Evolutionary conservation across 1,139 yeast species (phyloP), one percentile per base, ranked within the genome.

Genomic region (Tardiomyces digboiensis): DNA sequence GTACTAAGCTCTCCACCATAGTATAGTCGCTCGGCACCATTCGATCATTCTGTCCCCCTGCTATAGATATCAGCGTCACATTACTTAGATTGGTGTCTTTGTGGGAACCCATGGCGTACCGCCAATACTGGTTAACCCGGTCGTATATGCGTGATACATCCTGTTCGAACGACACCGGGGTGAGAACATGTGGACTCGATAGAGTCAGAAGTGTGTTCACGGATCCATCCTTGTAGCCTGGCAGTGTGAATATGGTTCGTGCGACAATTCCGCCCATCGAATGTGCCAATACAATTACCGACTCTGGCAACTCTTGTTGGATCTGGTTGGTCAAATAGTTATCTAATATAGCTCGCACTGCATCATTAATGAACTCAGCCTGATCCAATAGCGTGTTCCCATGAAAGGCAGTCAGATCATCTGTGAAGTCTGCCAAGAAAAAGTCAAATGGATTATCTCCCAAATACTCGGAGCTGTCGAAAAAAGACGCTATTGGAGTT

Each of bases 201-300:
- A 93, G 67, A 0, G 98, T 89, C 19, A 91, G 54, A 14, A 91
- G 83, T 0, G 97, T 82, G 56, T 87, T 87, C 16, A 93, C 77
- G 1, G 95, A 82, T 16, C 73, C 76, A 1, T 75, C 75, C 1
- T 69, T 57, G 59, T 87, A 89, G 56, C 87, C 88, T 1, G 89
- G 86, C 46, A 91, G 65, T 0, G 89, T 78, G 8, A 83, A 68
- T 78, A 86, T 76, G 1, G 82, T 79, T 46, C 96, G 70, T 2
- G 94, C 81, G 1, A 88, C 96, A 13, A 87, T 74, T 2, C 97
- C 97, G 37, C 97, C 97, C 97, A 88, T 88, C 61, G 98, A 91
- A 65, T 93, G 99, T 1, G 88, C 97, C 3, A 93, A 58, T 0
- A 93, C 59, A 0, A 89, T 76, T 4, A 93, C 95, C 0, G 95